Conservation (phyloP, 2,329 filamentous ascomycete genomes). For the Neopestalotiopsis sp. region DNA sequence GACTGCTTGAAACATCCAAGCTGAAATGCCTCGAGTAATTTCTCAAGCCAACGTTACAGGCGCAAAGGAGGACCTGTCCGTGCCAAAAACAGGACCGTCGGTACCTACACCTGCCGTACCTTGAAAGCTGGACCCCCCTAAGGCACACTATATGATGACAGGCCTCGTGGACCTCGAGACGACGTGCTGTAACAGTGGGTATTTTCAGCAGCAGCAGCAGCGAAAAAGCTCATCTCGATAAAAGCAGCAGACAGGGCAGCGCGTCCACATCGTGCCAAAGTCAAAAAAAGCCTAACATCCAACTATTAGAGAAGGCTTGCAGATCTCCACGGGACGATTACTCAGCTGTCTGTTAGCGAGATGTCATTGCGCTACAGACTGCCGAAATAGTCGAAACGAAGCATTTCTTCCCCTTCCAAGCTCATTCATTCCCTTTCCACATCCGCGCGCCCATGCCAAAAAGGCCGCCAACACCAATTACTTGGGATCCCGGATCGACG, state of each 20-base stretch:
- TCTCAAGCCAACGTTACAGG: background rate
- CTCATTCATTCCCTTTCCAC: background rate
- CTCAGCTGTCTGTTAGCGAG: background rate
- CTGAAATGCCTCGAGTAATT: background rate
- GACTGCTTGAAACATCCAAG: background rate
- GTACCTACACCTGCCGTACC: background rate
- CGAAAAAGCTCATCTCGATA: background rate
- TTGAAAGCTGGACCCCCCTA: background rate
- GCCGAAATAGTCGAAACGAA: background rate
- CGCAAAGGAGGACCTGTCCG: background rate
- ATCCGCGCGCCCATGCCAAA: too few species aligned
- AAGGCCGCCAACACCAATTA: background rate
- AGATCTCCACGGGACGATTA: background rate
- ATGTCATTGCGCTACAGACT: constrained; percentile 10
- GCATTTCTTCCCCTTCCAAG: too few species aligned
- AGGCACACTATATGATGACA: background rate
- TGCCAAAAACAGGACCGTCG: background rate
- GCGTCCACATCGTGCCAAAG: background rate
- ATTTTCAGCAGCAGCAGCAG: background rate
- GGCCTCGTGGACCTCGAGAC: constrained; percentile 1
- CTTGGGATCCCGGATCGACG: constrained; percentile 8
- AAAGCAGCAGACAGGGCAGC: background rate
- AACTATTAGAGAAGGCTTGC: background rate
- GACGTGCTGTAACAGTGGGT: background rate
- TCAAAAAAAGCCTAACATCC: background rate